Conservation (phyloP, 2,329 filamentous ascomycete species). For the Xylariomycetidae sp. region DNA sequence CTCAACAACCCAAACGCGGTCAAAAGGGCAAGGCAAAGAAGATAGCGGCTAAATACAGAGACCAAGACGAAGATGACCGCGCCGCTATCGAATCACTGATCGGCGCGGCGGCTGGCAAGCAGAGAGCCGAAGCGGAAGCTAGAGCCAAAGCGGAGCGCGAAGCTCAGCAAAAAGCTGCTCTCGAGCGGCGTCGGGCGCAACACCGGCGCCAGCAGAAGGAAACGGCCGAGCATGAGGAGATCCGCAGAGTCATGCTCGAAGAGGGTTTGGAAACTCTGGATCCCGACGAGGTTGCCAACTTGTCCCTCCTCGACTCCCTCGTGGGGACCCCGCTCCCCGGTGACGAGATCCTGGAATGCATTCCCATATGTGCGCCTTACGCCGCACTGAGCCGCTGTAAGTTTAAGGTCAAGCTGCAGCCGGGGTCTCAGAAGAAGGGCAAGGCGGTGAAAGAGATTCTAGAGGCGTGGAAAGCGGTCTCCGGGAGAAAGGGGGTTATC, state of each 20-base stretch:
- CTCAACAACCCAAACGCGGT: constrained; percentile 56
- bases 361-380: constrained; percentile 64
- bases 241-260: constrained; percentile 55
- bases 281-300: constrained; percentile 51
- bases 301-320: constrained; percentile 61
- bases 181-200: constrained; percentile 72
- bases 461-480: constrained; percentile 70
- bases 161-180: constrained; percentile 65
- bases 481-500: constrained; percentile 51
- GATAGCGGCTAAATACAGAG: constrained; percentile 80
- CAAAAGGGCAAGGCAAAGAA: constrained; percentile 83
- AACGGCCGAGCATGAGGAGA: constrained; percentile 72
- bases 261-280: constrained; percentile 57
- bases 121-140: constrained; percentile 65
- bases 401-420: constrained; percentile 94
- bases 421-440: constrained; percentile 84
- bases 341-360: constrained; percentile 71
- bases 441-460: constrained; percentile 90
- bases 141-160: constrained; percentile 65
- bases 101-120: constrained; percentile 65
- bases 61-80: constrained; percentile 93
- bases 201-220: constrained; percentile 73
- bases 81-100: constrained; percentile 78
- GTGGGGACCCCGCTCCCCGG: constrained; percentile 74
- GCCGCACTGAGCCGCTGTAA: constrained; percentile 66